phyloP scores from a whole-genome alignment of 116 monocot genomes.

The Trichopus zeylanicus region DNA sequence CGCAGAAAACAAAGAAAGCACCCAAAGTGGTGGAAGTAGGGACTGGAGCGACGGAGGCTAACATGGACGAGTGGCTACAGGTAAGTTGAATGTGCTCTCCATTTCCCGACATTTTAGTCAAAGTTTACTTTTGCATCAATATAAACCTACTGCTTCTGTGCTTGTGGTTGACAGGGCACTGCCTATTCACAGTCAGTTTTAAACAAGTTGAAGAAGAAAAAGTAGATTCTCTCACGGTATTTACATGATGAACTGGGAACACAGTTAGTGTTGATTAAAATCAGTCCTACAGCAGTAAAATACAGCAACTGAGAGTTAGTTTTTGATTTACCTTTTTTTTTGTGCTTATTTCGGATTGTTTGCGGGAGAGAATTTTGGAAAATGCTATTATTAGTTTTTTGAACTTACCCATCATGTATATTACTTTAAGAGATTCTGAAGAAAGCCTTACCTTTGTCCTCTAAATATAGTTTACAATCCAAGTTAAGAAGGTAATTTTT shows the following conservation, averaged over 20 bases:
- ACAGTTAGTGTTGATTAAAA: too few species aligned
- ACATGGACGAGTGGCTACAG: conserved; percentile 87
- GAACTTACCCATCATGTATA: too few species aligned
- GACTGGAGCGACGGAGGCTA: conserved; percentile 48
- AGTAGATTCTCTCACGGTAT: conserved; percentile 33
- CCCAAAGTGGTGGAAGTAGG: conserved; percentile 94
- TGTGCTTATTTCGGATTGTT: neutral
- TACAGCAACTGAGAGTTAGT: too few species aligned
- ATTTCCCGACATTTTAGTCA: neutral
- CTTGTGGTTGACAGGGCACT: conserved; percentile 35
- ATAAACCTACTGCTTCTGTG: neutral
- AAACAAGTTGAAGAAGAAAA: conserved; percentile 75
- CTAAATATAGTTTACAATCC: too few species aligned
- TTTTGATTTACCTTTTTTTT: neutral
- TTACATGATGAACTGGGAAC: too few species aligned
- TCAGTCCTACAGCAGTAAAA: too few species aligned
- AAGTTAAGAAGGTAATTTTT: too few species aligned
- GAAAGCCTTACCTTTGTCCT: too few species aligned
- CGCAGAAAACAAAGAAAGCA: conserved; percentile 73
- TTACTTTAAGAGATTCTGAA: too few species aligned
- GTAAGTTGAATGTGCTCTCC: conserved; percentile 14
- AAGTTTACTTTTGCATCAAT: neutral
- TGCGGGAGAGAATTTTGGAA: neutral
- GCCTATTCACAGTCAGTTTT: conserved; percentile 48
- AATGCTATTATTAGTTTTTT: neutral